Conservation (phyloP, 495 filamentous ascomycete species). For the Sporormia fimetaria region DNA sequence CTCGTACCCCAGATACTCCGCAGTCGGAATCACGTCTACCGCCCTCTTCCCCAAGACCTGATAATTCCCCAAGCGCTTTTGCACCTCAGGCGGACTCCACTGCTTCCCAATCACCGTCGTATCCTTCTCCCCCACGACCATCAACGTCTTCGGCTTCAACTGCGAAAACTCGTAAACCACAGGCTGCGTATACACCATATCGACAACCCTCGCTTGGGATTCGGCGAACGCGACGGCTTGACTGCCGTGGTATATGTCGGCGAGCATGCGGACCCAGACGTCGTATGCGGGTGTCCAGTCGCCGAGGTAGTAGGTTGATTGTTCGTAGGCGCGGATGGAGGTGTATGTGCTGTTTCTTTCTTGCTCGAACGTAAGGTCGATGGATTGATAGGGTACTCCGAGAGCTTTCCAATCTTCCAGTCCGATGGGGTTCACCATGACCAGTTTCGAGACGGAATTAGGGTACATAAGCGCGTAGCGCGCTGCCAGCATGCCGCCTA, state of each 20-base stretch:
- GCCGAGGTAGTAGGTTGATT: conserved; percentile 36
- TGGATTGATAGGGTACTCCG: conserved; percentile 34
- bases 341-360: conserved; percentile 33
- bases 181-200: conserved; percentile 38
- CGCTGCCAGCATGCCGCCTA: conserved; percentile 38
- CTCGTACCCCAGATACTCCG: conserved; percentile 34
- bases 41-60: conserved; percentile 34
- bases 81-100: conserved; percentile 36
- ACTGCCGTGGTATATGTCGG: conserved; percentile 34
- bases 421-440: conserved; percentile 35
- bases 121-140: conserved; percentile 36
- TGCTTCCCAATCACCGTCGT: conserved; percentile 38
- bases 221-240: conserved; percentile 28
- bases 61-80: conserved; percentile 34
- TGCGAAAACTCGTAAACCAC: conserved; percentile 36
- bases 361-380: conserved; percentile 26
- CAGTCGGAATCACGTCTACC: conserved; percentile 33
- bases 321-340: conserved; percentile 35
- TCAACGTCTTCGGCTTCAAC: conserved; percentile 30
- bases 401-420: conserved; percentile 38
- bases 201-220: conserved; percentile 33
- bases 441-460: conserved; percentile 22
- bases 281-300: conserved; percentile 34
- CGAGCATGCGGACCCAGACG: conserved; percentile 39
- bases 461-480: conserved; percentile 39